Evolutionary conservation across 2,329 filamentous ascomycete species (phyloP), one percentile per base, ranked within the genome.

Genomic region (Colletotrichum theobromicola): DNA sequence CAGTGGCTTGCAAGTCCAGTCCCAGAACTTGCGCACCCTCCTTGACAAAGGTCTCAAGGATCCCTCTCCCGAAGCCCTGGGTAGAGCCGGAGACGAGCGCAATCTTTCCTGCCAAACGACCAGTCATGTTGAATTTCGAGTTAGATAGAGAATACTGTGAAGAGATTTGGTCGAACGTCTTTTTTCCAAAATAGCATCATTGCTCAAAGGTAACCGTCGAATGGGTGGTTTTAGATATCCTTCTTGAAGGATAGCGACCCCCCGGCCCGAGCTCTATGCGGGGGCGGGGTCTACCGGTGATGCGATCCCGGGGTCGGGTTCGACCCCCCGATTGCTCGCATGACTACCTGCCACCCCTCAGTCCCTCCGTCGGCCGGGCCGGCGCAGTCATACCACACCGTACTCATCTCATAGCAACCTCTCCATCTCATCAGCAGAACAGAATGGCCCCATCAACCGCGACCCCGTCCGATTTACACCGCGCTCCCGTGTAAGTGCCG

Each of bases 371-470:
- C 53, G 53, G 53, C 53, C 24, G 53, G 53, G 53, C 53, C 53
- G 53, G 24, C 53, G 26, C 53, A 9, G 26, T 57, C 53, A 57
- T 21, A 16, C 53, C 26, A 57, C 15, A 57, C 53, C 24, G 24
- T 5, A 16, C 8, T 28, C 24, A 13, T 57, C 53, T 5, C 12
- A 57, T 4, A 28, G 24, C 53, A 57, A 57, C 15, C 13, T 57
- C 9, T 13, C 24, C 24, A 57, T 8, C 15, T 57, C 24, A 28
- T 21, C 18, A 35, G 32, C 65, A 46, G 24, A 67, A 66, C 21
- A 72, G 74, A 18, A 77, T 77, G 76, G 76, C 76, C 16, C 76
- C 76, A 13, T 77, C 76, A 34, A 77, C 76, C n/a, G 42, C 72
- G 8, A 76, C 67, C 12, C 76, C 76, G 4, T 76, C 75, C 16